Conservation (phyloP, 495 filamentous ascomycete genomes). For the Penicillium robsamsonii region DNA sequence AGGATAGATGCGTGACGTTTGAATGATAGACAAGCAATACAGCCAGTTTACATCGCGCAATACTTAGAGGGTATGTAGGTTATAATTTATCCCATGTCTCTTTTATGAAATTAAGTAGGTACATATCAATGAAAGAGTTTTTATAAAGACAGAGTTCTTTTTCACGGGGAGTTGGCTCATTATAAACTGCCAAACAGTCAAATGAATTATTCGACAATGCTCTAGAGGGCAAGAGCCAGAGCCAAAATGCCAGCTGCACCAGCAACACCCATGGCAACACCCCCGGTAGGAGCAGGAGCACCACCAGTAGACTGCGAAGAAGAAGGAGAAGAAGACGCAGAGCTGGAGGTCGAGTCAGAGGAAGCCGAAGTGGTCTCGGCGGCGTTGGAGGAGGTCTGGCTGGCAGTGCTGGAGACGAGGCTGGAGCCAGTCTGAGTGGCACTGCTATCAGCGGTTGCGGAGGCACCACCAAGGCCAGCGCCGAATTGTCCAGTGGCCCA, state of each 20-base stretch:
- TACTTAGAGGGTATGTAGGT: background rate
- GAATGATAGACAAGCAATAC: background rate
- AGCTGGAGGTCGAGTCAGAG: conserved; percentile 2
- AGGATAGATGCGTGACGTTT: too few relatives aligned
- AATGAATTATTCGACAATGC: background rate
- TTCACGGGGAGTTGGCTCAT: background rate
- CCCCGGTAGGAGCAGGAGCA: conserved; percentile 22
- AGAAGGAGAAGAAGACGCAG: conserved; percentile 3
- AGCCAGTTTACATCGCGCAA: background rate
- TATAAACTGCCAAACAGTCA: background rate
- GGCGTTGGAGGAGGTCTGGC: background rate
- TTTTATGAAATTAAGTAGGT: background rate
- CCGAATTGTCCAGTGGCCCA: conserved; percentile 17
- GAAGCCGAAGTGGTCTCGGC: background rate
- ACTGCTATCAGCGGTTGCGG: background rate
- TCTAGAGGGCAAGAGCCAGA: conserved; percentile 15
- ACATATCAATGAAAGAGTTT: background rate
- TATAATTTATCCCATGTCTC: background rate
- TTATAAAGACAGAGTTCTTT: background rate
- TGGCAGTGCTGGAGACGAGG: background rate
- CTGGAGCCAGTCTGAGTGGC: background rate
- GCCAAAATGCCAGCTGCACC: conserved; percentile 14
- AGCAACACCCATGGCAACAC: conserved; percentile 16
- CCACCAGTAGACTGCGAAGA: conserved; percentile 20
- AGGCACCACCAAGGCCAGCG: background rate